Evolutionary conservation across 192 early-diverging fungal species (phyloP), one percentile per base, ranked within the genome.

Genomic region (Glomus cerebriforme): DNA sequence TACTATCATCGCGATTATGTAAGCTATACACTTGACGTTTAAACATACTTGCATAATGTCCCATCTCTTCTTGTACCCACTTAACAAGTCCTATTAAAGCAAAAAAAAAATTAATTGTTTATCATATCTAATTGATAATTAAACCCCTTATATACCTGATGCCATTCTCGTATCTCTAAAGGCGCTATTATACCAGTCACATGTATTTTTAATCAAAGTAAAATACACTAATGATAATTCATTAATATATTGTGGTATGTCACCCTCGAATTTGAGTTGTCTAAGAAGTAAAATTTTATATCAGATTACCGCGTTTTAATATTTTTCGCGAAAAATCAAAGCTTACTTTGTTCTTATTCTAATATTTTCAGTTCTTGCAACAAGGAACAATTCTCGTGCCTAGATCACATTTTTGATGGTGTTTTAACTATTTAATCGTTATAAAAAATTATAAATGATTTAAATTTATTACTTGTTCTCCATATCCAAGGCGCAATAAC

Each of bases 141-240:
- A 43, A 12, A 8, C 10, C 39, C 9, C 9, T 12, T 12, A 10
- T 43, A 12, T 87, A 91, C 91, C 95, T 24, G 95, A 96, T 3
- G 94, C 88, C 95, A 99, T 95, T 58, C 88, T 88, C 45, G 94
- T 88, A 76, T 97, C 93, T 26, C 92, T 90, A 80, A 99, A 99
- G 3, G 95, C 92, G 43, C 86, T 90, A 66, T 92, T 87, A 82
- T 95, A 99, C 98, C 98, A 99, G 75, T 98, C 95, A 78, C 95
- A 97, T 0, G 98, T 98, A 81, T 96, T 98, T 79, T 93, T 91
- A 80, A 98, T 94, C 63, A 97, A 83, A 12, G 93, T 87, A 81
- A 99, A 99, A 35, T 95, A 92, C 32, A 98, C 90, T 59, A 96
- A 85, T 0, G 95, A 92, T 60, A 96, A 87, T 82, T 96, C 93